A percentile compares a stretch with the other conserved stretches of the same genome.
phyloP scores from a whole-genome alignment of 108 stramenopile species.

The Bacterosira constricta region DNA sequence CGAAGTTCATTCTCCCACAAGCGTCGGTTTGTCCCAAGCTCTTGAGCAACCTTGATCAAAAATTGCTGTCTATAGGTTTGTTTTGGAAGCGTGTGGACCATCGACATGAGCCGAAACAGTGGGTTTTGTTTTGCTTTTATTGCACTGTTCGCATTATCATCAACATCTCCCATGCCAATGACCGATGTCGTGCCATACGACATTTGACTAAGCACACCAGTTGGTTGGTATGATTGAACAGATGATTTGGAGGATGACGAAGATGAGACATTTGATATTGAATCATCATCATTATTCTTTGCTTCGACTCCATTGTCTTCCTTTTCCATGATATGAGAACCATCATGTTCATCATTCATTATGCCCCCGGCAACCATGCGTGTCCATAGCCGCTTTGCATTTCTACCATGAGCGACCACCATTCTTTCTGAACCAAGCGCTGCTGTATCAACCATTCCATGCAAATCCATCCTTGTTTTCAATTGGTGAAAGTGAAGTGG shows the following conservation, averaged over 20 bases:
- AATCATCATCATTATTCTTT: neutral
- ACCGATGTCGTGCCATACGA: constrained; percentile 13
- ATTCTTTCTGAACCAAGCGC: constrained; percentile 23
- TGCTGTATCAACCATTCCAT: neutral
- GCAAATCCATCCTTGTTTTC: constrained; percentile 21
- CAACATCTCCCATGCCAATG: constrained; percentile 1
- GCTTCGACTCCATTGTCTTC: neutral
- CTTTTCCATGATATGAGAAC: neutral
- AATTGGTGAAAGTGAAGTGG: constrained; percentile 33
- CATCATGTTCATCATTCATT: neutral
- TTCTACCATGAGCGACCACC: constrained; percentile 31
- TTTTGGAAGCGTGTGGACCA: constrained; percentile 35
- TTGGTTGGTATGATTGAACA: constrained; percentile 15
- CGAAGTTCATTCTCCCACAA: constrained; percentile 38
- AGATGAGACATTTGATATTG: constrained; percentile 20
- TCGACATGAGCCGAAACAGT: constrained; percentile 24
- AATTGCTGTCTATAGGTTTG: constrained; percentile 13
- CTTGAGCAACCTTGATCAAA: constrained; percentile 24
- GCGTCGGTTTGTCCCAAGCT: constrained; percentile 16
- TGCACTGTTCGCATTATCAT: neutral
- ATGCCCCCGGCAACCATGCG: constrained; percentile 34
- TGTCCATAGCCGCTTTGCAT: constrained; percentile 27
- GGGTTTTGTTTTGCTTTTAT: neutral
- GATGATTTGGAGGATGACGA: constrained; percentile 30
- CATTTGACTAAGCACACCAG: constrained; percentile 18